Evolutionary conservation across 2,329 filamentous ascomycete genomes (phyloP).

Genomic region (Xylaria sp.): DNA sequence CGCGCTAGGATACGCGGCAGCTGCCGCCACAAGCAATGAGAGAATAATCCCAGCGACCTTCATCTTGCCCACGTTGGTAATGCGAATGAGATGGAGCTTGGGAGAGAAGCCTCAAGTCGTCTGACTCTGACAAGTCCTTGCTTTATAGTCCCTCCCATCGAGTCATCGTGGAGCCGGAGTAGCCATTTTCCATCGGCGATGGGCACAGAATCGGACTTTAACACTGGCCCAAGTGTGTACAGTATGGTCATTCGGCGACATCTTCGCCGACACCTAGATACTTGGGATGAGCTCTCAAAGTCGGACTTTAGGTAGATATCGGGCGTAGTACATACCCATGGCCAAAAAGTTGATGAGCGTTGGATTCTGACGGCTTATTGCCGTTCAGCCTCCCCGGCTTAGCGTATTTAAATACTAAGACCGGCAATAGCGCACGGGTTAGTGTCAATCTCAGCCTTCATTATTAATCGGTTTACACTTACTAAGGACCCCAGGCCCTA

Average conservation of each 20-base stretch:
- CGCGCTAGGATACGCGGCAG: slow-evolving; percentile 40
- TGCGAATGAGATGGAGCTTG: not conserved
- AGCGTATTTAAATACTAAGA: not conserved
- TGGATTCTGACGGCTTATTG: not conserved
- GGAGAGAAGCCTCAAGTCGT: not conserved
- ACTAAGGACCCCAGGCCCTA: not conserved
- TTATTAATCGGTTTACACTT: too few species aligned
- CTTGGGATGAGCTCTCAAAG: not conserved
- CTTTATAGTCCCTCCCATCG: not conserved
- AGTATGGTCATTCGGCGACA: not conserved
- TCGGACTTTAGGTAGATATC: not conserved
- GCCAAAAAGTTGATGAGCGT: not conserved
- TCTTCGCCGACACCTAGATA: not conserved
- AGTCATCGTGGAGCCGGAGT: not conserved
- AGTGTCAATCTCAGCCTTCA: not conserved
- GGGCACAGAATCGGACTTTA: not conserved
- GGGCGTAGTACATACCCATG: not conserved
- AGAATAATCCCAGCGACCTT: not conserved
- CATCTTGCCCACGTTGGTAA: slow-evolving; percentile 1
- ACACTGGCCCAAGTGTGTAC: not conserved
- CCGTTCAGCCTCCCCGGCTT: too few species aligned
- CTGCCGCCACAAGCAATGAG: slow-evolving; percentile 16
- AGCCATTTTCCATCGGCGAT: not conserved
- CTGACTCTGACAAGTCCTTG: not conserved
- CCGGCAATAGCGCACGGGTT: not conserved